Percentiles rank a stretch among this genome's conserved stretches.
phyloP scores from a whole-genome alignment of 768 basidiomycete genomes.

The Mycena galericulata region DNA sequence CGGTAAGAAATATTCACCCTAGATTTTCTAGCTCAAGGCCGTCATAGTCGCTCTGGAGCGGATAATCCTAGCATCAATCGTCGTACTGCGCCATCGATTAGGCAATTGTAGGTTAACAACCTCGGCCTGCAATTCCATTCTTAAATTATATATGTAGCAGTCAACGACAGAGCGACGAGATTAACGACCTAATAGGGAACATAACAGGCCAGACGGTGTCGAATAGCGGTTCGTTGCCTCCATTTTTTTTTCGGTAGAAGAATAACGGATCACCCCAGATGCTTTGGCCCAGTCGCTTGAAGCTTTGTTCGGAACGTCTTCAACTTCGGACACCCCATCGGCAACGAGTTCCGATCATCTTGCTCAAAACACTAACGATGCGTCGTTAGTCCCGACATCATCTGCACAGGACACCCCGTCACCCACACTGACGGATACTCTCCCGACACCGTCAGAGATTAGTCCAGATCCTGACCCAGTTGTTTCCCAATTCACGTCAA shows the following conservation, averaged over 20 bases:
- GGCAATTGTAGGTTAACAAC: not conserved
- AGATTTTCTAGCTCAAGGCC: not conserved
- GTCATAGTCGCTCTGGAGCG: not conserved
- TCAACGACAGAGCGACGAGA: not conserved
- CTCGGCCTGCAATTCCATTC: not conserved
- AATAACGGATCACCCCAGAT: not conserved
- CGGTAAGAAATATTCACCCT: not conserved
- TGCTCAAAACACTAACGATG: constrained; percentile 4
- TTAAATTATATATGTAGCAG: not conserved
- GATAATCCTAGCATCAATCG: not conserved
- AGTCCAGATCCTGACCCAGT: not conserved
- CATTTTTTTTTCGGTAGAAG: not conserved
- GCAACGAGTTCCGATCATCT: not conserved
- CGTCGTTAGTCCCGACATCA: not conserved
- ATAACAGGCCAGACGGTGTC: constrained; percentile 9
- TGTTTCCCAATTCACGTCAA: constrained; percentile 2
- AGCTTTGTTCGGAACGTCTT: constrained; percentile 4
- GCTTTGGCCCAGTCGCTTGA: constrained; percentile 14
- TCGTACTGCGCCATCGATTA: not conserved
- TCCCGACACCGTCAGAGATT: too few relatives aligned
- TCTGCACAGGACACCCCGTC: not conserved
- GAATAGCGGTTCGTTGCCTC: constrained; percentile 1
- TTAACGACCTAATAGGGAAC: not conserved
- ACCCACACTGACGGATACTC: not conserved
- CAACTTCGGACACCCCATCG: not conserved